Conservation (phyloP, 495 filamentous ascomycete genomes). For the Aspergillus mulundensis region DNA sequence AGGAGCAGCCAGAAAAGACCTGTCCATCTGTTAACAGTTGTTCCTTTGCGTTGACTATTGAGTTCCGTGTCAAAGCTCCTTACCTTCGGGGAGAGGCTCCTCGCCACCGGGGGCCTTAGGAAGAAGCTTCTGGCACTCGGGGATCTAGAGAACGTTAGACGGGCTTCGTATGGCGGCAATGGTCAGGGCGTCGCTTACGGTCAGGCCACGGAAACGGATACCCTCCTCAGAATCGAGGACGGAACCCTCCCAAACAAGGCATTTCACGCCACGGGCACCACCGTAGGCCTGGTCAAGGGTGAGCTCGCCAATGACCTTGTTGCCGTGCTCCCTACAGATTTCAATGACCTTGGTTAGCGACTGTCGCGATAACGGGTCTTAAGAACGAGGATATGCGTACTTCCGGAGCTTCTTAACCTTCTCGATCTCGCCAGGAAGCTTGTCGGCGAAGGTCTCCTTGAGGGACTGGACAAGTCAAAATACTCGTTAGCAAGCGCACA, state of each 20-base stretch:
- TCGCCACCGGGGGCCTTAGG: conserved; percentile 93
- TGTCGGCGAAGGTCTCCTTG: conserved; percentile 97
- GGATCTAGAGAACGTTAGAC: conserved; percentile 57
- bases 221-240: conserved; percentile 98
- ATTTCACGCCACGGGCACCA: conserved; percentile 98
- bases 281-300: conserved; percentile 99
- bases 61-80: neutral
- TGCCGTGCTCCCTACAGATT: conserved; percentile 75
- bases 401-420: conserved; percentile 98
- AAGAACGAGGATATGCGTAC: conserved; percentile 47
- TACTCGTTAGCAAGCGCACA: neutral
- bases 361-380: neutral
- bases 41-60: neutral
- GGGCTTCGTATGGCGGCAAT: neutral
- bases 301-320: conserved; percentile 93
- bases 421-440: conserved; percentile 92
- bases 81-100: conserved; percentile 90
- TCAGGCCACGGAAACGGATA: conserved; percentile 97
- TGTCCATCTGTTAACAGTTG: neutral
- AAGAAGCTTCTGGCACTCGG: conserved; percentile 94
- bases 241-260: conserved; percentile 97
- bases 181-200: conserved; percentile 45
- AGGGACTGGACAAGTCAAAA: conserved; percentile 62
- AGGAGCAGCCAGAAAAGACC: conserved; percentile 98
- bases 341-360: conserved; percentile 20